phyloP scores from a whole-genome alignment of 2,329 filamentous ascomycete species.

The Colletotrichum costaricense region DNA sequence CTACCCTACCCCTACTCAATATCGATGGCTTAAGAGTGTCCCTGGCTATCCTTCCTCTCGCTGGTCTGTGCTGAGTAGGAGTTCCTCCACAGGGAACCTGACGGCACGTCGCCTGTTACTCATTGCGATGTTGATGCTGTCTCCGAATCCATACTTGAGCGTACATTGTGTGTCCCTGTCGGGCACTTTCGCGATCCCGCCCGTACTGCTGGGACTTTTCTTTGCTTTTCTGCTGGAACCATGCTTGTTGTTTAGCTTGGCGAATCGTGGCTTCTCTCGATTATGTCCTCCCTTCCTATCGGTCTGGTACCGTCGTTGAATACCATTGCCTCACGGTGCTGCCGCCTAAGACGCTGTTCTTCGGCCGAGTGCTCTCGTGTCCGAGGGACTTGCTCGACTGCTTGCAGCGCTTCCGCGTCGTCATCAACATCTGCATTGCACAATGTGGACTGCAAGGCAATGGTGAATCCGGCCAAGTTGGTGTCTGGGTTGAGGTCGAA shows the following conservation, averaged over 20 bases:
- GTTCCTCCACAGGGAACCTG: neutral
- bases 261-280: constrained; percentile 69
- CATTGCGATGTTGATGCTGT: neutral
- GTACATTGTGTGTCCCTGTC: neutral
- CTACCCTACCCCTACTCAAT: neutral
- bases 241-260: constrained; percentile 40
- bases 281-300: constrained; percentile 80
- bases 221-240: no score
- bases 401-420: constrained; percentile 39
- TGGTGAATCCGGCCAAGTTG: constrained; percentile 42
- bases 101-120: neutral
- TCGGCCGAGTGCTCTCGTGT: constrained; percentile 66
- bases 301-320: constrained; percentile 86
- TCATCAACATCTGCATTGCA: constrained; percentile 41
- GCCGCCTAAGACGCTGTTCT: constrained; percentile 79
- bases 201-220: neutral
- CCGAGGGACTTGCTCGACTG: constrained; percentile 47
- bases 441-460: constrained; percentile 49
- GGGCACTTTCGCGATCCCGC: neutral
- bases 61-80: neutral
- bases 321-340: constrained; percentile 89
- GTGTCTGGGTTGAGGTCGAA: constrained; percentile 22
- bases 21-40: neutral
- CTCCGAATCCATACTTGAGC: neutral
- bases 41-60: neutral